A percentile compares a stretch with the other conserved stretches of the same genome.
phyloP scores from a whole-genome alignment of 2,329 filamentous ascomycete genomes.

The Arthroderma sp. region DNA sequence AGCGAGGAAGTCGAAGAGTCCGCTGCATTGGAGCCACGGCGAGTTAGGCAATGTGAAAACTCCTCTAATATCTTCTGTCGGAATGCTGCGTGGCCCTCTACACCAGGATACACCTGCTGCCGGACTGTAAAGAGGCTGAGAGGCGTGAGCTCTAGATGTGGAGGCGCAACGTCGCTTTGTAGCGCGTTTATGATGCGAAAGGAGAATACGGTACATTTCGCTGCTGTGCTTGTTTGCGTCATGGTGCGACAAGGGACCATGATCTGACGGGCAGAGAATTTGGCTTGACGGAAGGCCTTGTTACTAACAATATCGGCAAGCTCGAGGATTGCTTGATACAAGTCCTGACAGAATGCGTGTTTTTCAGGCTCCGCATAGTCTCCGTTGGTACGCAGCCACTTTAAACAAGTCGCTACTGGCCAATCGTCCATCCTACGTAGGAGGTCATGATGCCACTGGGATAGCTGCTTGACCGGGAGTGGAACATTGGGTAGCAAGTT shows the following conservation, averaged over 20 bases:
- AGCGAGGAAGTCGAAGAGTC: not conserved
- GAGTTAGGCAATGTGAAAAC: slow-evolving; percentile 31
- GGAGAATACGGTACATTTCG: slow-evolving; percentile 36
- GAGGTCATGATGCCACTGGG: slow-evolving; percentile 44
- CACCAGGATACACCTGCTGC: slow-evolving; percentile 47
- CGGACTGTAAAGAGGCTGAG: slow-evolving; percentile 53
- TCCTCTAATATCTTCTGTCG: slow-evolving; percentile 48
- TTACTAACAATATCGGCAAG: slow-evolving; percentile 28
- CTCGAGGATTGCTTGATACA: slow-evolving; percentile 28
- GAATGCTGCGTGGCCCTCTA: slow-evolving; percentile 46
- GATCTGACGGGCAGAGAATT: slow-evolving; percentile 26
- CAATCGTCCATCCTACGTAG: slow-evolving; percentile 30
- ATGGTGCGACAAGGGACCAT: slow-evolving; percentile 21
- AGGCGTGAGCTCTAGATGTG: slow-evolving; percentile 46
- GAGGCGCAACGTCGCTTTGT: slow-evolving; percentile 39
- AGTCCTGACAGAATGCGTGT: slow-evolving; percentile 31
- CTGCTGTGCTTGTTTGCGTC: slow-evolving; percentile 10
- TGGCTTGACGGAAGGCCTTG: slow-evolving; percentile 30
- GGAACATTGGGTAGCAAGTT: slow-evolving; percentile 49
- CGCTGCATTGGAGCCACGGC: not conserved
- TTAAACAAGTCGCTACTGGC: slow-evolving; percentile 23
- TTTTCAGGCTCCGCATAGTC: slow-evolving; percentile 15
- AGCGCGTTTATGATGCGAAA: slow-evolving; percentile 51
- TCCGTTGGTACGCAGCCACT: slow-evolving; percentile 20
- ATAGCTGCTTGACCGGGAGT: slow-evolving; percentile 40